Evolutionary conservation across 306 rosid species (phyloP).

Genomic region (Malus orientalis): DNA sequence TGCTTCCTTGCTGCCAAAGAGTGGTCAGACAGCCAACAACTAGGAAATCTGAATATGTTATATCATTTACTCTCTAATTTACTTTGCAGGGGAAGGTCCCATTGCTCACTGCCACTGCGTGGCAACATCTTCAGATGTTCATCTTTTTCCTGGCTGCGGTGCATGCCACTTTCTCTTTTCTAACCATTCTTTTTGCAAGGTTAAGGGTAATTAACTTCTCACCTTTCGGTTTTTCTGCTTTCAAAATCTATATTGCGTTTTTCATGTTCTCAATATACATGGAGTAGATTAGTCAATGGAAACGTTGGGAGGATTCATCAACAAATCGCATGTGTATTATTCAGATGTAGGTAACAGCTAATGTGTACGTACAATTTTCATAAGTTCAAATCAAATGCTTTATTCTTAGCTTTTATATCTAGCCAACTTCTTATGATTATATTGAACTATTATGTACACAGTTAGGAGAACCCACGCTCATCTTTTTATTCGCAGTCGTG

Average conservation of each 20-base stretch:
- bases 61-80: too few species aligned
- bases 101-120: not conserved
- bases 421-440: too few species aligned
- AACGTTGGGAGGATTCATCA: conserved; percentile 25
- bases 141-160: not conserved
- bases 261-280: not conserved
- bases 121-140: not conserved
- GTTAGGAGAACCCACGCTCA: too few species aligned
- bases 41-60: not conserved
- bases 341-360: conserved; percentile 5
- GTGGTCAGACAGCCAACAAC: not conserved
- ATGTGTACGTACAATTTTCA: not conserved
- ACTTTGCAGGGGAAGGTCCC: not conserved
- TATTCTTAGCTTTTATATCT: too few species aligned
- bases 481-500: too few species aligned
- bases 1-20: not conserved
- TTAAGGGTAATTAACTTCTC: not conserved
- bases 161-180: conserved; percentile 21
- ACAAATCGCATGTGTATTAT: not conserved
- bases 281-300: conserved; percentile 26
- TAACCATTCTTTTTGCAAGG: conserved; percentile 27
- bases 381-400: not conserved
- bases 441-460: too few species aligned
- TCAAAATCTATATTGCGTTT: not conserved
- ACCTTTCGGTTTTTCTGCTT: not conserved